phyloP scores from a whole-genome alignment of 2,329 filamentous ascomycete species.

The Sporothrix brasiliensis region DNA sequence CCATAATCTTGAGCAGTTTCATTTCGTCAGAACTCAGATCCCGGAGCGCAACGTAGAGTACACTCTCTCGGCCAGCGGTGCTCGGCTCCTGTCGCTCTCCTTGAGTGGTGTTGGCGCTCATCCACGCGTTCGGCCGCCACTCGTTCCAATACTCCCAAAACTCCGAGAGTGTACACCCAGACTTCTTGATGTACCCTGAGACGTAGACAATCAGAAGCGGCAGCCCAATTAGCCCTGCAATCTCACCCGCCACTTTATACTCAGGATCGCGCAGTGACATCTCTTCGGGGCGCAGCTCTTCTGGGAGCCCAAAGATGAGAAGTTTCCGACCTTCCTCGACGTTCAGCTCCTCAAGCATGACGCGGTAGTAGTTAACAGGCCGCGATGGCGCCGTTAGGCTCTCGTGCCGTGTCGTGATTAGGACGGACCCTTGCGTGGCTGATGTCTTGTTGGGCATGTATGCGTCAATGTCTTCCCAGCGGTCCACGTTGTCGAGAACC shows the following conservation, averaged over 20 bases:
- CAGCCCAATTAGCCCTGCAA: conserved; percentile 30
- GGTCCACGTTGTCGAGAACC: conserved; percentile 35
- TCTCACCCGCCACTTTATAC: conserved; percentile 33
- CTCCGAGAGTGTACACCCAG: conserved; percentile 32
- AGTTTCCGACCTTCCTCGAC: conserved; percentile 34
- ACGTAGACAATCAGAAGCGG: conserved; percentile 35
- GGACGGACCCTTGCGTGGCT: conserved; percentile 33
- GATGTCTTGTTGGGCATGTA: conserved; percentile 35
- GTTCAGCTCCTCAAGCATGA: conserved; percentile 28
- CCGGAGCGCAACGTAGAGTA: conserved; percentile 30
- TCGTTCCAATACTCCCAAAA: conserved; percentile 36
- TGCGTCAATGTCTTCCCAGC: conserved; percentile 34
- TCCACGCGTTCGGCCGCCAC: conserved; percentile 29
- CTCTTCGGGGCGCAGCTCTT: conserved; percentile 31
- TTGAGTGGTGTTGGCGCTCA: not conserved
- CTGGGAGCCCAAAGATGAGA: conserved; percentile 31
- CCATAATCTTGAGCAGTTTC: conserved; percentile 34
- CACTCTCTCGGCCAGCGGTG: conserved; percentile 25
- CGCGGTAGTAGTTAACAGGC: conserved; percentile 35
- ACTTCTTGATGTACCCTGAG: conserved; percentile 34
- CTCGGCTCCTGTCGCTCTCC: not conserved
- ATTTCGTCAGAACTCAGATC: conserved; percentile 33
- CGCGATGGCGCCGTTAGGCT: conserved; percentile 34
- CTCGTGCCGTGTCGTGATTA: conserved; percentile 34
- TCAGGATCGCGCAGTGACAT: conserved; percentile 32